Base-by-base conservation (phyloP, 352 stramenopile genomes). In the Globisporangium middletonii region DNA sequence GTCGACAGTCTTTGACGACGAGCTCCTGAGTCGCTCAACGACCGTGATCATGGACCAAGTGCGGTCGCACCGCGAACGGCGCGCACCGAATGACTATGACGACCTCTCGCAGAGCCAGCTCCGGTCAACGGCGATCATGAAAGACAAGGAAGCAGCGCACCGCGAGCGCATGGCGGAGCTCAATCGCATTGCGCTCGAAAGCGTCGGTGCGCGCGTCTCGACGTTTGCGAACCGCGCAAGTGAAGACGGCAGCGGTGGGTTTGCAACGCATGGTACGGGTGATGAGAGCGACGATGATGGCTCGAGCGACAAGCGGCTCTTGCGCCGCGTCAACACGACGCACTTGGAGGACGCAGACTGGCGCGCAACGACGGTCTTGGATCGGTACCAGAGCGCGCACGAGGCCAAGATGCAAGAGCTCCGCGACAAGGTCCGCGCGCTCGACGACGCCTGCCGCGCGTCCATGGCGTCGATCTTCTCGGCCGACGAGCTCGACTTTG, bases 371-470 rank as follows among this genome's bases (percentile, higher is more conserved):
- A 60, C 69, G 30, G 68, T 77, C 27, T 81, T 85, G 73, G 62
- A 77, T 55, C 62, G 72, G n/a, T 62, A 68, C 15, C 41, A 81
- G 47, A 75, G 44, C 26, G 69, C 77, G 2, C 75, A 85, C 55
- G 52, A 75, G 38, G 57, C 60, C 7, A 73, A 77, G 42, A 83
- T 85, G 75, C 56, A 75, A 48, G 65, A 59, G 53, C 57, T 85
- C 30, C 71, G 63, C 1, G 56, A 72, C 19, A 63, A 73, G 45
- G 69, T 85, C 53, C 66, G 63, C 3, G 64, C 74, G 42, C 60
- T 86, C 0, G 73, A 86, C 47, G 73, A 79, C 27, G 71, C 83
- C 30, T 86, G 73, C 42, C 76, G 76, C 12, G 76, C 78, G 43
- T 83, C 76, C 9, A 78, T 86, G 51, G 73, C 73, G 26, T 79